Base-by-base conservation (phyloP, 495 filamentous ascomycete genomes). In the Apiosordaria backusii region DNA sequence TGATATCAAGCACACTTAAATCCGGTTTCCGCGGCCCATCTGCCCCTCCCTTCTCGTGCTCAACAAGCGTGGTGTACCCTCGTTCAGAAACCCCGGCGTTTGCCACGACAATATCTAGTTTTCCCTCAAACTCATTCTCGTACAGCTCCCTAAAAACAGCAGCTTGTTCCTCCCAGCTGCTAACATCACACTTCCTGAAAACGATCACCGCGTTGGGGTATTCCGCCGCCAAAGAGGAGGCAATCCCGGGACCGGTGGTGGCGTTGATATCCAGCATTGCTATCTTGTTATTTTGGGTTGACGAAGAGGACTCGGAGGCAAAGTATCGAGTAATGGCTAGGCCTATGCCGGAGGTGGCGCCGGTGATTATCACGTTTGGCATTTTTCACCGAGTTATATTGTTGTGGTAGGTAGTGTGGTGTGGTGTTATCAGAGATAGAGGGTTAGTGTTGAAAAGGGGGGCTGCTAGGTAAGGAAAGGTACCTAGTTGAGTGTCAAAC, bases 331-430 rank as follows among this genome's bases (percentile, higher is more conserved):
- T 78, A 63, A 85, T 80, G 0, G 78, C 75, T 5, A 85, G 78
- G 3, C 85, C 85, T 29, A 87, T 85, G 15, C 84, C 85, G 60
- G 81, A 83, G 19, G 80, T 80, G 58, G 84, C 85, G 64, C 85
- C 85, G 2, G 77, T 81, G 2, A 81, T 71, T 58, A 81, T 71
- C 40, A 79, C 67, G 18, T 70, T 72, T 21, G 59, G 19, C 27
- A 35, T 70, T 70, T 15, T n/a, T 22, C 23, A 22, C 4, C 18
- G 21, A 25, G 22, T 15, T 16, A 18, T 25, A 27, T 24, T 27
- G 27, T 27, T 21, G 25, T 55, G 16, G 23, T 21, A 3, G 22
- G 35, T 21, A 57, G 19, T 57, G 19, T n/a, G 53, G 53, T 21
- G 53, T 5, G 53, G 21, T 5, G 5, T 21, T 10, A 23, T 5